These are phyloP conservation scores for Pleurotus pulmonarius DNA, from an alignment of 768 basidiomycete species.

Conservation along the genomic window DNA sequence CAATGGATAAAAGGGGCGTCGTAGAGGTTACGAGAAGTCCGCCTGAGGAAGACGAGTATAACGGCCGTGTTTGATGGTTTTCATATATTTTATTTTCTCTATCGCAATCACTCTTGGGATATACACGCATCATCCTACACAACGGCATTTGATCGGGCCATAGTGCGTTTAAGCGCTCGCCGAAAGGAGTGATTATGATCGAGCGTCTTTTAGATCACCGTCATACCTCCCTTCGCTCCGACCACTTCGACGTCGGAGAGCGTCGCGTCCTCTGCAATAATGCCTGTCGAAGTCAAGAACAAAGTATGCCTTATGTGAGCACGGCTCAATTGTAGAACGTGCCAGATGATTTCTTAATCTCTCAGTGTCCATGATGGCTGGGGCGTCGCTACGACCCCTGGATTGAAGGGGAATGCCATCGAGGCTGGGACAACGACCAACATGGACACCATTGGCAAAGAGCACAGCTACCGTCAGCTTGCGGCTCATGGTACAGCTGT, in stretches of 20 bases:
- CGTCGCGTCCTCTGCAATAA: neutral
- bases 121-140: neutral
- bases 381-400: conserved; percentile 70
- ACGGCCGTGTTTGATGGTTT: conserved; percentile 29
- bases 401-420: conserved; percentile 86
- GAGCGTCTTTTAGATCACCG: conserved; percentile 2
- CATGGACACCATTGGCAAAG: conserved; percentile 85
- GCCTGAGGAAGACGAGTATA: conserved; percentile 40
- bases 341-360: neutral
- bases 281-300: conserved; percentile 55
- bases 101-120: too few species aligned
- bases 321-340: neutral
- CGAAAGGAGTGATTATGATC: neutral
- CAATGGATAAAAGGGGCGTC: conserved; percentile 38
- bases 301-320: conserved; percentile 90
- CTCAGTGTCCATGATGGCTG: conserved; percentile 92
- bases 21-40: conserved; percentile 43
- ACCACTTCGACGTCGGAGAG: neutral
- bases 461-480: conserved; percentile 69
- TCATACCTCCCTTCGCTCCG: conserved; percentile 4
- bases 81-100: too few species aligned
- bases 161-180: too few species aligned
- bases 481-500: conserved; percentile 90
- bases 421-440: conserved; percentile 77
- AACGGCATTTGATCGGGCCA: neutral